These are phyloP conservation scores for Candida pini DNA, from an alignment of 805 yeast genomes.

Conservation along the genomic window DNA sequence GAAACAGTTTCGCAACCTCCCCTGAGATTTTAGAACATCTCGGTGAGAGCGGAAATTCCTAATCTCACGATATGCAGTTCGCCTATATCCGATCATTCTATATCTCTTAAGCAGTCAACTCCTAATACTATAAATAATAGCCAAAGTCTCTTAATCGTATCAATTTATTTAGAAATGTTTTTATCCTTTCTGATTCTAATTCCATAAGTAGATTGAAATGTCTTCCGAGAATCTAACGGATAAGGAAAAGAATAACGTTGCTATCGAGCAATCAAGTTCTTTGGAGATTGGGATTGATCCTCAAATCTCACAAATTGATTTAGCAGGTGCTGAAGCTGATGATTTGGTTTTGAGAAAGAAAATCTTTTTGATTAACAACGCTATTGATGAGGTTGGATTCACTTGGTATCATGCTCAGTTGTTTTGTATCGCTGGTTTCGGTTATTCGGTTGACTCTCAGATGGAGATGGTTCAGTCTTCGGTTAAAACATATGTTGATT, in stretches of 20 bases:
- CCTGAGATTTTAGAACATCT: no score
- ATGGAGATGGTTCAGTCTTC: constrained; percentile 42
- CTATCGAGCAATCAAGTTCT: constrained; percentile 1
- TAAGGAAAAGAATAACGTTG: constrained; percentile 3
- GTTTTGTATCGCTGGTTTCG: constrained; percentile 49
- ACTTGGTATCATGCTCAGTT: constrained; percentile 49
- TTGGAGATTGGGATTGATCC: constrained; percentile 13
- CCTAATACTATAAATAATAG: no score
- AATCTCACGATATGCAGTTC: no score
- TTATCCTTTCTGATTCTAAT: no score
- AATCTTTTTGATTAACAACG: constrained; percentile 42
- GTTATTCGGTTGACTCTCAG: constrained; percentile 51
- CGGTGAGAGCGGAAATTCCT: no score
- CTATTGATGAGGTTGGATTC: constrained; percentile 58
- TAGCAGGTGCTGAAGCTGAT: constrained; percentile 17
- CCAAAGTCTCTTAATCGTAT: no score
- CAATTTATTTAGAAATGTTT: no score
- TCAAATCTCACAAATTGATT: constrained; percentile 10
- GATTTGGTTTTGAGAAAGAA: constrained; percentile 36
- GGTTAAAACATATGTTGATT: constrained; percentile 40
- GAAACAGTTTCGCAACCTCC: no score
- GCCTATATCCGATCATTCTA: no score
- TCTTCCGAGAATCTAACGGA: constrained; percentile 1
- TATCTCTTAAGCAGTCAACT: no score
- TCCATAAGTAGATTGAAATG: constrained; percentile 3